Base-by-base conservation (phyloP, 768 basidiomycete species). In the Mycena crocata region DNA sequence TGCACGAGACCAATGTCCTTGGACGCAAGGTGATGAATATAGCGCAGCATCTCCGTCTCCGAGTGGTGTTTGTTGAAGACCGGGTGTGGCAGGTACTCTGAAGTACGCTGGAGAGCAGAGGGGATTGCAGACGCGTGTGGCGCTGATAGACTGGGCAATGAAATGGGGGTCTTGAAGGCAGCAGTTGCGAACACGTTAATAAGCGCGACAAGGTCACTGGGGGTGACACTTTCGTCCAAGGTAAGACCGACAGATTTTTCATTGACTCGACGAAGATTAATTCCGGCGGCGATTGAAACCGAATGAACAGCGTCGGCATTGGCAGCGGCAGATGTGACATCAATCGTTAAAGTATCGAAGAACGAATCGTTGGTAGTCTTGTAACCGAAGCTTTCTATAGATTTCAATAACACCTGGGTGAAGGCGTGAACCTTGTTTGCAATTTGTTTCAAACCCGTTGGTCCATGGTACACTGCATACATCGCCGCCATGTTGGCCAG, bases 401-500 rank as follows among this genome's bases (percentile, higher is more conserved):
- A 79, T 2, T 82, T 77, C 74, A 87, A 90, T 72, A 98, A 87
- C 58, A 94, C 84, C 61, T 91, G 89, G 0, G 98, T 92, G 71
- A 94, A 88, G 23, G 89, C 85, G 77, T 99, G 95, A n/a, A 98
- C 93, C 80, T 93, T 95, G 75, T 86, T 83, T 23, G 95, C 96
- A 68, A 99, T 98, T 49, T 89, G 88, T 63, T 84, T 82, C 31
- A 99, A 85, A 62, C 96, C 96, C 46, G 83, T 85, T 0, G 98
- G 93, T 14, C 98, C 98, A 74, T 99, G 98, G 77, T 98, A 99
- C 24, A 98, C 89, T 8, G 96, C 96, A 75, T 95, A 96, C 97
- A 99, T 98, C 37, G 96, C 96, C 23, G 98, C 95, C 95, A 98
- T 98, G 80, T 99, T 99, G 23, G 98, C 98, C 30, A 99, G 92